Percentiles rank a stretch among this genome's conserved stretches.
Conservation (phyloP, 2,329 filamentous ascomycete genomes). For the Sarocladium oryzae region DNA sequence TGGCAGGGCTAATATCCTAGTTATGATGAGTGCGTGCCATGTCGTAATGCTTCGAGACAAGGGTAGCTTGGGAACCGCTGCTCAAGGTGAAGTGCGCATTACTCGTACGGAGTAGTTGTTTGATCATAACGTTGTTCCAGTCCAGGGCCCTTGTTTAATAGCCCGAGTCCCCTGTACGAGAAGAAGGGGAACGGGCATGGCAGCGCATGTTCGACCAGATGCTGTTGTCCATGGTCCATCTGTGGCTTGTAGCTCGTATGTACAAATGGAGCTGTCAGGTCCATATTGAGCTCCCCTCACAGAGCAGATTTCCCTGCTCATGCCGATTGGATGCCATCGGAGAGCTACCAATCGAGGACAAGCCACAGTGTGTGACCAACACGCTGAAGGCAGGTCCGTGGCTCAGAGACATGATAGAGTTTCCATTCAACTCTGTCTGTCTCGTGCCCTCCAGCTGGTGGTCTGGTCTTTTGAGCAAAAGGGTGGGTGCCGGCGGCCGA, state of each 20-base stretch:
- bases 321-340: no score
- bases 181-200: not conserved
- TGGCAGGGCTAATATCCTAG: conserved; percentile 6
- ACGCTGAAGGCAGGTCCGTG: no score
- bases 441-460: not conserved
- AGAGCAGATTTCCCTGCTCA: no score
- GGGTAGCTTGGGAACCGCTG: not conserved
- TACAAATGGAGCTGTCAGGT: not conserved
- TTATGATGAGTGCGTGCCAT: not conserved
- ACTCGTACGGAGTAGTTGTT: not conserved
- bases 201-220: not conserved
- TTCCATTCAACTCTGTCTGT: not conserved
- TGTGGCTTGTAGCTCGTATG: not conserved
- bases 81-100: not conserved
- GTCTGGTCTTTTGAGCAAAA: not conserved
- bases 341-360: no score
- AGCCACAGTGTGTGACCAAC: no score
- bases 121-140: conserved; percentile 1
- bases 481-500: conserved; percentile 2
- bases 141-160: conserved; percentile 2
- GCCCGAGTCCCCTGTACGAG: not conserved
- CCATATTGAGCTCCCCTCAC: not conserved
- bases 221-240: not conserved
- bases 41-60: conserved; percentile 4
- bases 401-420: not conserved